Evolutionary conservation across 2,329 filamentous ascomycete species (phyloP), one percentile per base, ranked within the genome.

Genomic region (Penicillium sp.): DNA sequence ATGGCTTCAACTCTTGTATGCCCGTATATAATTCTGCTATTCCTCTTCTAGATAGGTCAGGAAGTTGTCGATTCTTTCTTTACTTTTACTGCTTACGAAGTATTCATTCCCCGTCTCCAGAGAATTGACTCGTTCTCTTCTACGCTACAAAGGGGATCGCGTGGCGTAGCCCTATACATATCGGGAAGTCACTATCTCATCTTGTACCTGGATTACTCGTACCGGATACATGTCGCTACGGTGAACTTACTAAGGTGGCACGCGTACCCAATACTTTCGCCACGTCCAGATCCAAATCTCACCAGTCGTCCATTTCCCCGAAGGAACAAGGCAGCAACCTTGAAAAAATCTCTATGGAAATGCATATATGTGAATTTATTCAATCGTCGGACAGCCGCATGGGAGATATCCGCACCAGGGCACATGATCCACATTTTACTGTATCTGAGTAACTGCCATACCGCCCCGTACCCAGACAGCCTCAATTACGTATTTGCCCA

Each of bases 171-270:
- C 13, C 25, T 38, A 38, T 30, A n/a, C 14, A n/a, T n/a, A n/a
- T n/a, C n/a, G n/a, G n/a, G n/a, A 5, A 22, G 5, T 22, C 5
- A 22, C 19, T 22, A 22, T 3, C 19, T 22, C 4, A 13, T 25
- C 14, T 9, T 29, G 42, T 45, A 30, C 42, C 42, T 45, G 42
- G 25, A 13, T 42, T 34, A 22, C 27, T 33, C 37, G 31, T 36
- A 28, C 31, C 28, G 14, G 33, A 35, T 35, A 35, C 33, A 14
- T 33, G 42, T 34, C 3, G 13, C 31, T 36, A 29, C 42, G 27
- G 41, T 44, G 33, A 45, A 28, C 33, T 14, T 11, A 11, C 14
- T n/a, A 3, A 18, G 14, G 6, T 1, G 14, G 18, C 33, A 11
- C 14, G 14, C 18, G 33, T 35, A 35, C 33, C 14, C 14, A 35